Conservation (phyloP, 768 basidiomycete species). For the Agrocybe praecox region DNA sequence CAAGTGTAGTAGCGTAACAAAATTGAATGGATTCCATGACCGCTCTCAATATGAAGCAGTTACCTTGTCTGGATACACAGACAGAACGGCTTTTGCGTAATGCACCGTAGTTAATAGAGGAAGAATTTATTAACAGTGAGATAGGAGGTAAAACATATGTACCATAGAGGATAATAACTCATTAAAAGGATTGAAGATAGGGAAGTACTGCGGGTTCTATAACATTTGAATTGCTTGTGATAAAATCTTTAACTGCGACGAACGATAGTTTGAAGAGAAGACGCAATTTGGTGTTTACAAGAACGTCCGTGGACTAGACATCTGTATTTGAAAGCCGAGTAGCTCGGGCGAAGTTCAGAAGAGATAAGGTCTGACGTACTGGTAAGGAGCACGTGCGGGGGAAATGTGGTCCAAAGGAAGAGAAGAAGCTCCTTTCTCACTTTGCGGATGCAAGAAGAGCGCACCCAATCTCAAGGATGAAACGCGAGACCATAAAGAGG, state of each 20-base stretch:
- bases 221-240: no score
- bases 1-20: background rate
- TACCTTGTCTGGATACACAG: no score
- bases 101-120: no score
- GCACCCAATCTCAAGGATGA: constrained; percentile 1
- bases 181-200: no score
- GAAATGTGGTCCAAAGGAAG: constrained; percentile 4
- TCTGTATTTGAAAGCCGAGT: constrained; percentile 10
- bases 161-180: no score
- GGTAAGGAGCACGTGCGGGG: constrained; percentile 4
- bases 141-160: no score
- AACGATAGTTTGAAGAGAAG: background rate
- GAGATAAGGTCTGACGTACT: constrained; percentile 3
- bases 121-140: no score
- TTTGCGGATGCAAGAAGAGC: background rate
- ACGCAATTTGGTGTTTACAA: background rate
- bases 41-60: no score
- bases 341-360: constrained; percentile 12
- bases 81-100: no score
- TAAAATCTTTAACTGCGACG: no score
- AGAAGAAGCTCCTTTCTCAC: background rate
- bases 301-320: background rate
- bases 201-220: no score
- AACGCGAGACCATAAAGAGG: background rate
- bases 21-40: no score